Percentiles rank a stretch among this genome's conserved stretches.
phyloP scores from a whole-genome alignment of 1,284 basidiomycete species.

The Cryptococcus sp. region DNA sequence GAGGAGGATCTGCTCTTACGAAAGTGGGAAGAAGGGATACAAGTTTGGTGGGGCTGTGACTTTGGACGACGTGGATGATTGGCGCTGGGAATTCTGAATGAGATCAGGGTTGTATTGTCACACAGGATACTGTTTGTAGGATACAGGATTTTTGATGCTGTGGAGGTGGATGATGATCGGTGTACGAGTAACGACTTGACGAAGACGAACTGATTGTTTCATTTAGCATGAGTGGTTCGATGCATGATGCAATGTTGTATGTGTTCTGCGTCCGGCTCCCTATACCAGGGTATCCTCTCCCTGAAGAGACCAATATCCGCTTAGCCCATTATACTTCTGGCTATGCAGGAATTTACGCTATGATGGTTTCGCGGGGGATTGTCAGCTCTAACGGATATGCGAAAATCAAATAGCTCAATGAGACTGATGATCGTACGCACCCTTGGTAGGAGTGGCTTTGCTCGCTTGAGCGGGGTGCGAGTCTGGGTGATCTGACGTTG shows the following conservation, averaged over 20 bases:
- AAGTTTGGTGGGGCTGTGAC: slow-evolving; percentile 27
- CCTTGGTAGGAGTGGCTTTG: slow-evolving; percentile 28
- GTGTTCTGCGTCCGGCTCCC: not conserved
- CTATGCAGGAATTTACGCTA: too few species aligned
- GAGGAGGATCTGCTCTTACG: slow-evolving; percentile 42
- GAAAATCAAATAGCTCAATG: too few species aligned
- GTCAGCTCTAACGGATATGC: too few species aligned
- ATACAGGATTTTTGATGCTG: not conserved
- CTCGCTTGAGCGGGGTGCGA: slow-evolving; percentile 13
- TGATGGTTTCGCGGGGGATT: too few species aligned
- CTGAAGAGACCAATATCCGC: too few species aligned
- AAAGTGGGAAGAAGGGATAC: slow-evolving; percentile 35
- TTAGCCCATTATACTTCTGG: too few species aligned
- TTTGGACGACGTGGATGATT: slow-evolving; percentile 44
- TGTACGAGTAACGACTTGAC: not conserved
- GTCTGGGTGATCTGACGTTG: slow-evolving; percentile 4
- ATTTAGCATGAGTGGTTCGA: too few species aligned
- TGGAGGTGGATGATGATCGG: slow-evolving; percentile 2
- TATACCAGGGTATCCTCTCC: not conserved
- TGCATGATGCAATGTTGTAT: not conserved
- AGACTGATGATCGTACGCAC: slow-evolving; percentile 3
- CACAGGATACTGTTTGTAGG: too few species aligned
- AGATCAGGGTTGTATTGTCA: not conserved
- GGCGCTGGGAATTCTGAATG: slow-evolving; percentile 37
- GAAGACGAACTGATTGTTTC: too few species aligned